A percentile compares a stretch with the other conserved stretches of the same genome.
These are phyloP conservation scores for Viola odorata DNA, from an alignment of 345 rosid species.

Conservation along the genomic window DNA sequence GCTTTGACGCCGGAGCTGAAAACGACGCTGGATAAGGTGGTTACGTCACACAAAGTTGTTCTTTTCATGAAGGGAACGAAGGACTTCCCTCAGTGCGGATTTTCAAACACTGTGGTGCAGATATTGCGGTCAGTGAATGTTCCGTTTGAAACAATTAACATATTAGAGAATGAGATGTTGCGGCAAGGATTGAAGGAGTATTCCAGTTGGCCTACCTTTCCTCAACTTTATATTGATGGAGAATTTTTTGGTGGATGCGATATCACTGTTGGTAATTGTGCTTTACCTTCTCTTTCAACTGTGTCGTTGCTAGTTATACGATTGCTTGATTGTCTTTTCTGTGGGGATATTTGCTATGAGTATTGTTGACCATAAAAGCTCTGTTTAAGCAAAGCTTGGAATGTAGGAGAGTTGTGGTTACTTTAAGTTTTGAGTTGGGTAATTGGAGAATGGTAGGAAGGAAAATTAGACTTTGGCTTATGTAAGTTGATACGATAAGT, in stretches of 20 bases:
- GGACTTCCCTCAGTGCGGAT: conserved; percentile 94
- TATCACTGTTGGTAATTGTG: conserved; percentile 60
- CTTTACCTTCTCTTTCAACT: no score
- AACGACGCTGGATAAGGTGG: conserved; percentile 66
- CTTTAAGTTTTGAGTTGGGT: no score
- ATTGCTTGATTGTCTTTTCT: no score
- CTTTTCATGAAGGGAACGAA: conserved; percentile 84
- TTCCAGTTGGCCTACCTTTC: conserved; percentile 94
- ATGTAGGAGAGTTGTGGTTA: no score
- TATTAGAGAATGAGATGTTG: conserved; percentile 74
- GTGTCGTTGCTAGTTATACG: no score
- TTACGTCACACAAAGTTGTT: conserved; percentile 65
- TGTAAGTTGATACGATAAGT: no score
- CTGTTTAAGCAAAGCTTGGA: no score
- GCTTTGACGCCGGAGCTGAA: conserved; percentile 65
- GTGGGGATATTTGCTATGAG: no score
- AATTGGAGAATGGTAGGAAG: no score
- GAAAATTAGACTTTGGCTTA: no score
- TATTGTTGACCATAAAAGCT: no score
- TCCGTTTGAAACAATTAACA: conserved; percentile 71
- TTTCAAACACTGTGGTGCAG: conserved; percentile 88
- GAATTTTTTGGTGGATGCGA: conserved; percentile 96
- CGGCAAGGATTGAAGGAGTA: conserved; percentile 91
- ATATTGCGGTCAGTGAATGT: conserved; percentile 65
- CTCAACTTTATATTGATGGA: conserved; percentile 85